phyloP scores from a whole-genome alignment of 164 flowering plant species.

The Piper betle region DNA sequence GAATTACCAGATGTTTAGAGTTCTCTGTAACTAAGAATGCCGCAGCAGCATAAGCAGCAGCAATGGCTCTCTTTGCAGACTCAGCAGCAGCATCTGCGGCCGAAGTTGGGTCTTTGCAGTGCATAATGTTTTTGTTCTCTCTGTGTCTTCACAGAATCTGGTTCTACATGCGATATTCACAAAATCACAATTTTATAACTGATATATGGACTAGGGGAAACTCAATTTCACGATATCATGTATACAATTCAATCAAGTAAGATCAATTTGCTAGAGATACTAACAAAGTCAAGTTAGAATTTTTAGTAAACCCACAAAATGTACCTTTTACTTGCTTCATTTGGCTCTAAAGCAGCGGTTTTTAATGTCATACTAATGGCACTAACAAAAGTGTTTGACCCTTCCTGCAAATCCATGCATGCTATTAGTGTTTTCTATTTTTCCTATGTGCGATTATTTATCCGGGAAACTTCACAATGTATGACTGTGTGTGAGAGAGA shows the following conservation, averaged over 20 bases:
- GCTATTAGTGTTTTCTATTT: not conserved
- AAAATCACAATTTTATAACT: not conserved
- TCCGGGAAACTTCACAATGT: not conserved
- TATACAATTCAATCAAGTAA: not conserved
- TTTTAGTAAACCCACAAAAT: too few species aligned
- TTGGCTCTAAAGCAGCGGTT: slow-evolving; percentile 11
- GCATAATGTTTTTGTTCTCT: slow-evolving; percentile 3
- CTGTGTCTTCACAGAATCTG: not conserved
- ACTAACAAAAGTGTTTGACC: slow-evolving; percentile 65
- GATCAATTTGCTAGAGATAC: not conserved
- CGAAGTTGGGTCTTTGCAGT: slow-evolving; percentile 42
- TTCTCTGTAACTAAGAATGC: slow-evolving; percentile 35
- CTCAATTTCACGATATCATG: not conserved
- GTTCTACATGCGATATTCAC: not conserved
- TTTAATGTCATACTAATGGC: slow-evolving; percentile 61
- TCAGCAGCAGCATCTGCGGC: slow-evolving; percentile 89
- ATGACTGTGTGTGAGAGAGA: slow-evolving; percentile 7
- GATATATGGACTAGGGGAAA: not conserved
- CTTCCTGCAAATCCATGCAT: slow-evolving; percentile 33
- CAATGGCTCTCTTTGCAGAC: slow-evolving; percentile 65
- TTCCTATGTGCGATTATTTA: not conserved
- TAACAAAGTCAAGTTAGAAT: not conserved
- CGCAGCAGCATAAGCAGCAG: slow-evolving; percentile 88
- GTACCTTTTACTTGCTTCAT: not conserved
- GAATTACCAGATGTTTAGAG: slow-evolving; percentile 2